A percentile compares a stretch with the other conserved stretches of the same genome.
These are phyloP conservation scores for Symbiodinium pilosum DNA, from an alignment of 73 alveolate genomes.

Conservation along the genomic window DNA sequence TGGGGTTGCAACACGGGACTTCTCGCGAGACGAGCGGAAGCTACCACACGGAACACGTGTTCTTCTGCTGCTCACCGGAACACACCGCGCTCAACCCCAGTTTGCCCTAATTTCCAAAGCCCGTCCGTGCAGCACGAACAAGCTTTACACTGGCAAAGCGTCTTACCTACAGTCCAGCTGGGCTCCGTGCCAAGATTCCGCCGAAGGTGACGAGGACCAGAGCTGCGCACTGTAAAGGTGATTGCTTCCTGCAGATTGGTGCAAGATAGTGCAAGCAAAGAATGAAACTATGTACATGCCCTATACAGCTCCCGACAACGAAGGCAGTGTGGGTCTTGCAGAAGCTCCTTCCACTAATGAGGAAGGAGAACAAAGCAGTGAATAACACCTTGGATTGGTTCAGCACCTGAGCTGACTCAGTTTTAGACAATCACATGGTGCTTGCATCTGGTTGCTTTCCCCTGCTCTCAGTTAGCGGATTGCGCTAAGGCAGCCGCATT, in stretches of 20 bases:
- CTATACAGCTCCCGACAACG: too few relatives aligned
- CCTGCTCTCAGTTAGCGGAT: too few relatives aligned
- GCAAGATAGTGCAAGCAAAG: not conserved
- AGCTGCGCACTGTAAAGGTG: slow-evolving; percentile 38
- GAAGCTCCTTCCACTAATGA: slow-evolving; percentile 50
- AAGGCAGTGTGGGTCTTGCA: too few relatives aligned
- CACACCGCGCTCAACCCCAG: too few relatives aligned
- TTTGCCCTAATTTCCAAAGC: too few relatives aligned
- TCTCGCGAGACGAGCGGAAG: not conserved
- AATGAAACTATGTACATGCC: too few relatives aligned
- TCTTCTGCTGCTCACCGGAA: too few relatives aligned
- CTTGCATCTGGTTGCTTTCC: too few relatives aligned
- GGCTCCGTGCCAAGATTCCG: slow-evolving; percentile 26
- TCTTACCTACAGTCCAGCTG: not conserved
- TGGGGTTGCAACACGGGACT: not conserved
- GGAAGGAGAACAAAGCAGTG: slow-evolving; percentile 82
- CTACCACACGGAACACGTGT: not conserved
- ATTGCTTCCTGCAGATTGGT: slow-evolving; percentile 7
- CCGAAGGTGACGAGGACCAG: slow-evolving; percentile 80
- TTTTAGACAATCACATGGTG: too few relatives aligned
- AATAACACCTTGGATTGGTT: slow-evolving; percentile 88
- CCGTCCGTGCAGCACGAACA: too few relatives aligned
- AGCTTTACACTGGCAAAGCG: not conserved
- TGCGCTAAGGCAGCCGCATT: not conserved
- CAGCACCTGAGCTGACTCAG: slow-evolving; percentile 62